A percentile compares a stretch with the other conserved stretches of the same genome.
These are phyloP conservation scores for Edhazardia aedis DNA, from an alignment of 371 early-diverging fungal species.

Conservation along the genomic window DNA sequence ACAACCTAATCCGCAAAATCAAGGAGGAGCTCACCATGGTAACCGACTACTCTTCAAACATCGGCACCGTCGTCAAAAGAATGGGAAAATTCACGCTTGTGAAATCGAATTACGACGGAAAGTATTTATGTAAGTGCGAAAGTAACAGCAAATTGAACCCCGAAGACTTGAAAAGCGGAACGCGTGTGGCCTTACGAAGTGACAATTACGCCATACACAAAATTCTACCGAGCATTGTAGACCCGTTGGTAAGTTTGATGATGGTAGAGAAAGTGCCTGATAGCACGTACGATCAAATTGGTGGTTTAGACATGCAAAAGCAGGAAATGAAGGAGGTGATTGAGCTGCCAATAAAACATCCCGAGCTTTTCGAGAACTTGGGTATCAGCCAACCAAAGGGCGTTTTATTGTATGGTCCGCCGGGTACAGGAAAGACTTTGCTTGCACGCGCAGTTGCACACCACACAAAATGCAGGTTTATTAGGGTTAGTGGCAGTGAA, in stretches of 20 bases:
- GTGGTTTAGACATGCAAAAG: conserved; percentile 95
- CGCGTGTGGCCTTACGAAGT: conserved; percentile 77
- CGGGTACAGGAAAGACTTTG: conserved; percentile 63
- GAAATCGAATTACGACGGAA: conserved; percentile 91
- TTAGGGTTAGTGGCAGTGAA: conserved; percentile 90
- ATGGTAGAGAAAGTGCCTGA: conserved; percentile 98
- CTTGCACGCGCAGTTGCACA: conserved; percentile 96
- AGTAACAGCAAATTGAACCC: conserved; percentile 63
- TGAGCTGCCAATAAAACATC: conserved; percentile 92
- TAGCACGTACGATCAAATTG: conserved; percentile 94
- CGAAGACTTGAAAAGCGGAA: conserved; percentile 66
- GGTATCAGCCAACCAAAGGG: conserved; percentile 98
- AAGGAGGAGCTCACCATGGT: conserved; percentile 84
- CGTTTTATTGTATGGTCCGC: conserved; percentile 54
- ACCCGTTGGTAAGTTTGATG: conserved; percentile 85
- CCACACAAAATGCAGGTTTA: conserved; percentile 95
- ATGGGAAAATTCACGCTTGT: conserved; percentile 95
- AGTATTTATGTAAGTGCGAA: conserved; percentile 90
- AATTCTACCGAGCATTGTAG: conserved; percentile 72
- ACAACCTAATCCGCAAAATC: conserved; percentile 58
- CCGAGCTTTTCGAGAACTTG: conserved; percentile 89
- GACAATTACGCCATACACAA: conserved; percentile 67
- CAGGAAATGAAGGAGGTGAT: conserved; percentile 97
- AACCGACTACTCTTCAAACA: conserved; percentile 83
- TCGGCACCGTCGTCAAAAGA: conserved; percentile 88